These are phyloP conservation scores for Lepidopterella palustris DNA, from an alignment of 495 filamentous ascomycete species.

Conservation along the genomic window DNA sequence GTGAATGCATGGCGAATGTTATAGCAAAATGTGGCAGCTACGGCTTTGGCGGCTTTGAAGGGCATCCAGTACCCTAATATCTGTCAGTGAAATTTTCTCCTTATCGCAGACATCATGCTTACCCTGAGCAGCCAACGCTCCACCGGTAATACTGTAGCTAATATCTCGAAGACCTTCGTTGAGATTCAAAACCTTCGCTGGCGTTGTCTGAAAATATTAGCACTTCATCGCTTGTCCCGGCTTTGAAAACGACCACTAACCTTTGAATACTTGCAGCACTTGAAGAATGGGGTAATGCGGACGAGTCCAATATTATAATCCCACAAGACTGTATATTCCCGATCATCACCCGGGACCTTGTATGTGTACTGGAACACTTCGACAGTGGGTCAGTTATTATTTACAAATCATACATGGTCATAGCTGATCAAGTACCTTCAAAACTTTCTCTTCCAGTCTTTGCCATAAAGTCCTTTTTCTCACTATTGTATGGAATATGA, in stretches of 20 bases:
- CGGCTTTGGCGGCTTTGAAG: conserved; percentile 70
- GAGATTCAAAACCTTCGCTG: conserved; percentile 67
- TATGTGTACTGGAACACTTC: conserved; percentile 92
- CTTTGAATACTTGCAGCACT: conserved; percentile 80
- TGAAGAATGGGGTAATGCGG: conserved; percentile 91
- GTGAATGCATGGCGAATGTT: conserved; percentile 76
- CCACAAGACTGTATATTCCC: conserved; percentile 79
- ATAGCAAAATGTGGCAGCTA: conserved; percentile 83
- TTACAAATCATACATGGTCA: neutral
- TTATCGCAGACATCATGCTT: conserved; percentile 11
- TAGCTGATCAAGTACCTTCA: conserved; percentile 56
- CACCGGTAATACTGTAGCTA: conserved; percentile 90
- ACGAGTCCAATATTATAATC: conserved; percentile 96
- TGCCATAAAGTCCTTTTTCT: conserved; percentile 78
- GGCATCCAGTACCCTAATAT: conserved; percentile 92
- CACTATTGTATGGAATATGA: conserved; percentile 88
- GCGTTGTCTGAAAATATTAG: conserved; percentile 59
- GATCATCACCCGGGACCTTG: conserved; percentile 58
- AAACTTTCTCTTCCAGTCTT: conserved; percentile 83
- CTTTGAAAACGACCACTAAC: conserved; percentile 37
- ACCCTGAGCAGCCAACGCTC: conserved; percentile 87
- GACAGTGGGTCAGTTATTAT: conserved; percentile 9
- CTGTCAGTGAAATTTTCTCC: conserved; percentile 18
- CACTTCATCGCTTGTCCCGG: neutral
- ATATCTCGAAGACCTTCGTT: conserved; percentile 82